Evolutionary conservation across 352 stramenopile species (phyloP).

Genomic region (Phytopythium aichiense): DNA sequence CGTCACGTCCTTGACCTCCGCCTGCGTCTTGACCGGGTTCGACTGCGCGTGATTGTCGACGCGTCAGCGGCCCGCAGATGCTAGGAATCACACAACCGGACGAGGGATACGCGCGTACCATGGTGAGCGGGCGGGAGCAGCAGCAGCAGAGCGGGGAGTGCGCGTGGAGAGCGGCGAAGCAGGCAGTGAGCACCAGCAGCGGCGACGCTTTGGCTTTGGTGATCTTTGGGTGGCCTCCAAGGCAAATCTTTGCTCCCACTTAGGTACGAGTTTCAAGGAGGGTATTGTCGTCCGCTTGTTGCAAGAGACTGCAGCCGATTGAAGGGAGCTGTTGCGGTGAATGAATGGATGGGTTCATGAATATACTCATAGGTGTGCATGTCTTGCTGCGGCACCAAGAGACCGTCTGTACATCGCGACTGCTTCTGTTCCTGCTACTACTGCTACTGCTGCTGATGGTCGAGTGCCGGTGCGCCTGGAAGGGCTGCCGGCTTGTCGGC

Average conservation of each 20-base stretch:
- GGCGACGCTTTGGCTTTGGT: slow-evolving; percentile 4
- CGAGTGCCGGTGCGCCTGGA: slow-evolving; percentile 26
- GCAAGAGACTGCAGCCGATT: neutral
- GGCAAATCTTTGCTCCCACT: slow-evolving; percentile 5
- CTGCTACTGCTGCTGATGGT: slow-evolving; percentile 5
- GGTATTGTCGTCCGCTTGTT: neutral
- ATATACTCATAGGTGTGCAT: too few relatives aligned
- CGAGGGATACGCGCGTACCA: neutral
- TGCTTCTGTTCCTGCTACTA: too few relatives aligned
- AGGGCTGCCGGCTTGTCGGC: neutral
- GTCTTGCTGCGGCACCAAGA: too few relatives aligned
- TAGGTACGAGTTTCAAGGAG: neutral
- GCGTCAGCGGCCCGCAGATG: neutral
- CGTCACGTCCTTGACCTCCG: slow-evolving; percentile 96
- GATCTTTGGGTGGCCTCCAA: slow-evolving; percentile 2
- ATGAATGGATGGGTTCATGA: neutral
- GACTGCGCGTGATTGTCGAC: neutral
- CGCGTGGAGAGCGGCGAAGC: neutral
- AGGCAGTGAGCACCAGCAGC: neutral
- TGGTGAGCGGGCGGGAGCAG: neutral
- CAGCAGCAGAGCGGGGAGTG: neutral
- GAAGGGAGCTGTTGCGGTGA: neutral
- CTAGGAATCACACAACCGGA: too few relatives aligned
- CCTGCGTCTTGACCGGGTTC: slow-evolving; percentile 65
- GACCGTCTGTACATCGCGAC: too few relatives aligned